phyloP scores from a whole-genome alignment of 192 early-diverging fungal genomes.

The Coemansia sp. region DNA sequence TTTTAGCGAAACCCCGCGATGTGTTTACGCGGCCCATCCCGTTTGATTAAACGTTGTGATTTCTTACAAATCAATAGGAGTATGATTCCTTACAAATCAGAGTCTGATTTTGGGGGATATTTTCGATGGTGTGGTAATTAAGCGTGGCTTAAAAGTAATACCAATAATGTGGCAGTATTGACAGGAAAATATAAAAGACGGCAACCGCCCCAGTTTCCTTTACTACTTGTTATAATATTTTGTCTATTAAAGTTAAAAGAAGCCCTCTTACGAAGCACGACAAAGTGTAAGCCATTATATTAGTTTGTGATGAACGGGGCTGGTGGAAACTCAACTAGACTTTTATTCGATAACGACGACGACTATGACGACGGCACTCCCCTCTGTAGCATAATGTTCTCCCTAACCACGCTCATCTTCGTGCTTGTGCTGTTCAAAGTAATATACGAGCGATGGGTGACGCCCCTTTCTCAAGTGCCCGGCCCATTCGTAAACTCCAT shows the following conservation, averaged over 20 bases:
- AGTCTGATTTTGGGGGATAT: too few species aligned
- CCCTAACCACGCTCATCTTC: slow-evolving; percentile 13
- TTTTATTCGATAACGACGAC: slow-evolving; percentile 48
- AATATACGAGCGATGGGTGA: slow-evolving; percentile 52
- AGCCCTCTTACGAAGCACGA: too few species aligned
- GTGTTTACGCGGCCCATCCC: slow-evolving; percentile 46
- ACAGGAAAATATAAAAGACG: too few species aligned
- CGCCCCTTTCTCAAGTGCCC: slow-evolving; percentile 34
- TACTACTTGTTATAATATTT: too few species aligned
- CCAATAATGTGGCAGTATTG: too few species aligned
- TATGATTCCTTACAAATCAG: too few species aligned
- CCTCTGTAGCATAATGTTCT: slow-evolving; percentile 36
- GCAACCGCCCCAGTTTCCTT: too few species aligned
- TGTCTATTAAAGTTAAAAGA: too few species aligned
- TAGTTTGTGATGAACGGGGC: slow-evolving; percentile 35
- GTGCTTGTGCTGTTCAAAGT: slow-evolving; percentile 38
- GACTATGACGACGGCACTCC: slow-evolving; percentile 29
- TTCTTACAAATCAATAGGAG: too few species aligned
- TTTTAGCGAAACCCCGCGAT: slow-evolving; percentile 19
- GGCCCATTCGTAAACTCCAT: slow-evolving; percentile 30
- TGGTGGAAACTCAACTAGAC: slow-evolving; percentile 45
- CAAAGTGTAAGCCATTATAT: slow-evolving; percentile 1
- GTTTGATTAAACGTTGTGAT: slow-evolving; percentile 34
- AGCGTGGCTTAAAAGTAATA: too few species aligned
- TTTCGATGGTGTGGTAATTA: too few species aligned